Base-by-base conservation (phyloP, 768 basidiomycete species). In the Boletus sp. region DNA sequence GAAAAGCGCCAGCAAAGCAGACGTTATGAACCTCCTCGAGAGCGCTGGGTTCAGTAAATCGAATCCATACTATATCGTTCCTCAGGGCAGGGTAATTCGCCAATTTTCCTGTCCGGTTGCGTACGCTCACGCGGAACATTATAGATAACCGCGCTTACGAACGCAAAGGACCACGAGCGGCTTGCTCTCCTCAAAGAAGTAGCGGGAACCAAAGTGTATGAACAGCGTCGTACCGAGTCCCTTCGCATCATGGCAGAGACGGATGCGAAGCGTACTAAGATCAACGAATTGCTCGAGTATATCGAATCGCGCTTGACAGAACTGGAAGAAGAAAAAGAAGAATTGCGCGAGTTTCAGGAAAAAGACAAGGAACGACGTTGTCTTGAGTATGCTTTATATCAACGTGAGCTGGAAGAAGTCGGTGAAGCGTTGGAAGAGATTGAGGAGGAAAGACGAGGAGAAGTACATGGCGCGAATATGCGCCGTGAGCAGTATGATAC, bases 1-100 rank as follows among this genome's bases (percentile, higher is more conserved):
- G 76, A 98, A 98, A 76, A 93, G 88, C 57, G 88, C 90, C 0
- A 90, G 85, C 70, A 97, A 97, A 71, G 96, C 94, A 4, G 97
- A 99, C 65, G 92, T 99, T 19, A 96, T 97, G 92, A 95, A 93
- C 65, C 77, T 98, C 25, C 81, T 99, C 43, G 97, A 98, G 70
- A 90, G 88, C 66, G 97, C 97, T 1, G 96, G 97, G 1, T 99
- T 99, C 76, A 93, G 90, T 74, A 90, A 93, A 67, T 88, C 88
- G n/a, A 99, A 98, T 66, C 97, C 97, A 0, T 99, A 98, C 70
- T 99, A 98, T 65, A 99, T 99, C 60, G 96, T 98, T 0, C 97
- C 97, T 2, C 97, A 99, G 77, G 97, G 97, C 49, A 78, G 96
- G 47, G 95, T 97, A 63, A 72, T 86, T 80, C 15, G 10, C 34